Evolutionary conservation across 345 rosid genomes (phyloP).

Genomic region (Eucalyptus cloeziana): DNA sequence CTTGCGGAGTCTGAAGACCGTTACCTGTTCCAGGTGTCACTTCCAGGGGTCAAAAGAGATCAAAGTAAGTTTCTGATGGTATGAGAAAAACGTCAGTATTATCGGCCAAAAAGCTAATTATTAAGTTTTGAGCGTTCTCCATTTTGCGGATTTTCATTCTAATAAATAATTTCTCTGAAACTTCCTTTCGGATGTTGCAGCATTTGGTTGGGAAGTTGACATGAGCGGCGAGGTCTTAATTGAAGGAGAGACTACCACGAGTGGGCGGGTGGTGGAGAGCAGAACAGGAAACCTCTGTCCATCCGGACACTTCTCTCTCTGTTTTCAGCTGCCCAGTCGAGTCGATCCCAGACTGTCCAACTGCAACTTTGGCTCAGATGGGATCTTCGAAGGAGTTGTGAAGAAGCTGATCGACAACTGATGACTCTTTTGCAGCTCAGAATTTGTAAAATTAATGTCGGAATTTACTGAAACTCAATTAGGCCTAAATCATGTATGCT

Average conservation of each 20-base stretch:
- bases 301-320: background rate
- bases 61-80: background rate
- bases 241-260: background rate
- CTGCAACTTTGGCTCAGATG: background rate
- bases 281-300: background rate
- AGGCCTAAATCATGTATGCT: no score
- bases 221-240: background rate
- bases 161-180: background rate
- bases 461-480: background rate
- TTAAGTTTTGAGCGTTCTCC: background rate
- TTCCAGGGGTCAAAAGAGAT: background rate
- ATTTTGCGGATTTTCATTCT: background rate
- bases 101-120: background rate
- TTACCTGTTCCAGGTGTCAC: background rate
- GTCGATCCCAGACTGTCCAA: background rate
- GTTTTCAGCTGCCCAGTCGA: background rate
- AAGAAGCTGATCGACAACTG: background rate
- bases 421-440: background rate
- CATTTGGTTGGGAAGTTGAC: background rate
- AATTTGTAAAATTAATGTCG: background rate
- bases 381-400: background rate
- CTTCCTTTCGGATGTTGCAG: background rate
- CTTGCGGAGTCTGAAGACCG: background rate
- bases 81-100: background rate
- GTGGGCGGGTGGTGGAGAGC: background rate